Conservation (phyloP, 306 rosid genomes). For the Cucurbita maxima region DNA sequence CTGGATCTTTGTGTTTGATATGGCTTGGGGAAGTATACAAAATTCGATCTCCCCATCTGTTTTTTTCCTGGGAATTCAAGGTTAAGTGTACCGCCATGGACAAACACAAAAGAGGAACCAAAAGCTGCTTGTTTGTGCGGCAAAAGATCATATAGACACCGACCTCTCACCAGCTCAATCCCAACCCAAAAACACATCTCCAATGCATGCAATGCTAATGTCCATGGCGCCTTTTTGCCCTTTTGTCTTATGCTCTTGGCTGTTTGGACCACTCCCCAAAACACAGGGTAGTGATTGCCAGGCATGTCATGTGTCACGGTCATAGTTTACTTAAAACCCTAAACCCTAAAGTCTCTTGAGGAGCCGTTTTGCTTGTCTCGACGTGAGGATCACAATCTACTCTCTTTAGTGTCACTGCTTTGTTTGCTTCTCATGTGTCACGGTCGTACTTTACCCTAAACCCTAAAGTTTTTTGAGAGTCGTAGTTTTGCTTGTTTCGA, state of each 20-base stretch:
- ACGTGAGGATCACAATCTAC: no score
- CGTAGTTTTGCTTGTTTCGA: no score
- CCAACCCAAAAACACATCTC: background rate
- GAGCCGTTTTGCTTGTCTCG: no score
- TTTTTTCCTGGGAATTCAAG: background rate
- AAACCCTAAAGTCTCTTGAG: no score
- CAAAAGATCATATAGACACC: background rate
- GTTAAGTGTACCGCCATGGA: background rate
- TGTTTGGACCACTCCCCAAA: background rate
- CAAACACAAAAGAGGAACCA: background rate
- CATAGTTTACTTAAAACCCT: no score
- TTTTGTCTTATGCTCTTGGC: background rate
- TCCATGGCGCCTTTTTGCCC: background rate
- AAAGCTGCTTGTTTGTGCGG: background rate
- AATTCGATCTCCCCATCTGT: background rate
- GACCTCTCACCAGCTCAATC: background rate
- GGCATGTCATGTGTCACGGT: no score
- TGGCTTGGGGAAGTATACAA: background rate
- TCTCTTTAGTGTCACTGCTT: no score
- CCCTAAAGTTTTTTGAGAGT: no score
- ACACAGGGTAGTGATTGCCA: no score
- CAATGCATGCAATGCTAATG: background rate
- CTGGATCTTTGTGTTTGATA: background rate
- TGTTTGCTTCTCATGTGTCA: no score
- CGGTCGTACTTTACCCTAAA: no score